Evolutionary conservation across 169 alveolate genomes (phyloP), one percentile per base, ranked within the genome.

Genomic region (Eimeria tenella): DNA sequence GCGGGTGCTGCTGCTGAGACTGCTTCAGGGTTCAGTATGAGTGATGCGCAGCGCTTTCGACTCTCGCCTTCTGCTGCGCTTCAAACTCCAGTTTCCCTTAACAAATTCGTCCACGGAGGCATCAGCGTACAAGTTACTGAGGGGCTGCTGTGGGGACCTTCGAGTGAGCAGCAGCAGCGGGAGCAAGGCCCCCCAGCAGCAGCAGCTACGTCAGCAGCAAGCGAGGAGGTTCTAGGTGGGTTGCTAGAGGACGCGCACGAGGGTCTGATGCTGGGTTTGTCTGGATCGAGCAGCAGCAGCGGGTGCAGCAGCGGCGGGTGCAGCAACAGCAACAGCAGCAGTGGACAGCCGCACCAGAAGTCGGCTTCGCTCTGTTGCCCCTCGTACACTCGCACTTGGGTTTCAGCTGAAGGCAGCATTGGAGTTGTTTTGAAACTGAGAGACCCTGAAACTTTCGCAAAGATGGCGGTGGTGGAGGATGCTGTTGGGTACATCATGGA

Each of bases 261-360:
- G 68, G 68, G 68, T 2, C 42, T 31, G 42, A 31, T 31, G 42
- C 68, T 1, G 68, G 68, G 68, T 17, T 10, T 10, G 19, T 58
- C 68, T 58, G 21, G 77, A 15, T 8, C 19, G 49, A 11, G 53
- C 60, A 31, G 84, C 73, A 4, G 90, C 50, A 9, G 87, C 4
- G 25, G 25, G 65, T 17, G 87, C 87, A 77, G 65, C 60, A 50
- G 25, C 60, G 25, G 87, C 87, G 23, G 60, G 65, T 53, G 74
- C 74, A 81, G 56, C 90, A 50, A 65, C 87, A 77, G 65, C 87
- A 77, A 55, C 87, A 55, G 90, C 90, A 9, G 74, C 74, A n/a
- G n/a, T 10, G 84, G 52, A 13, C 11, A 42, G 62, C 84, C 52
- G 53, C 73, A 55, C 74, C 70, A 56, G 86, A 42, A 50, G 86